Base-by-base conservation (phyloP, 2,329 filamentous ascomycete species). In the Pestalotiopsis fici region DNA sequence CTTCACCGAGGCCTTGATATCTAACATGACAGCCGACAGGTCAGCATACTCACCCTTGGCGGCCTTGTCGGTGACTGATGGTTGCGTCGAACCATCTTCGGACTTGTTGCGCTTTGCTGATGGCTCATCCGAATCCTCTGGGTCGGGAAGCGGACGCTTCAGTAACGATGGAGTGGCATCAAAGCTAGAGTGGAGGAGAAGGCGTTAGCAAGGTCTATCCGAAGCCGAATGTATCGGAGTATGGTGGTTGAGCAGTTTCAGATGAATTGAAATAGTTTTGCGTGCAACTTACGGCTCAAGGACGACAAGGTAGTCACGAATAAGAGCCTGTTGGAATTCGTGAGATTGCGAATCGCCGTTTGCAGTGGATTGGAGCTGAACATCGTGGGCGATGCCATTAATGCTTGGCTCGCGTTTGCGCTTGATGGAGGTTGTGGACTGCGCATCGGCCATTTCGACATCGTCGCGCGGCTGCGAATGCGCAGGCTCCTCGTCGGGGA, bases 11-110 rank as follows among this genome's bases (percentile, higher is more conserved):
- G 79, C 74, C 72, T 84, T 81, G 55, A 91, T 76, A 69, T 91
- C 89, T 64, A 83, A 78, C 18, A 92, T 86, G 55, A 93, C 82
- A 69, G 92, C 88, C 31, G 92, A 90, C 57, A 94, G 79, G 70
- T 87, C 85, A 28, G 83, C 83, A 75, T 91, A 91, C 37, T 76
- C 77, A 71, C 84, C 82, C 61, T 81, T 79, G 27, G 79, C 76
- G 63, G 87, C 80, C 79, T 88, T 90, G 72, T 88, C 86, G 67
- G 83, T 79, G 69, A 90, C 86, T 69, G 83, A 85, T 21, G 72
- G 72, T n/a, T 71, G 69, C 43, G 79, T 73, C 39, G 77, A 74
- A 39, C 75, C 76, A 59, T 85, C 83, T 62, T 83, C 81, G 2
- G 87, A 83, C 76, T 88, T 90, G 72, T 88, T 86, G 56, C 89